These are phyloP conservation scores for Trichoderma atroviride DNA, from an alignment of 2,329 filamentous ascomycete genomes.

Conservation along the genomic window DNA sequence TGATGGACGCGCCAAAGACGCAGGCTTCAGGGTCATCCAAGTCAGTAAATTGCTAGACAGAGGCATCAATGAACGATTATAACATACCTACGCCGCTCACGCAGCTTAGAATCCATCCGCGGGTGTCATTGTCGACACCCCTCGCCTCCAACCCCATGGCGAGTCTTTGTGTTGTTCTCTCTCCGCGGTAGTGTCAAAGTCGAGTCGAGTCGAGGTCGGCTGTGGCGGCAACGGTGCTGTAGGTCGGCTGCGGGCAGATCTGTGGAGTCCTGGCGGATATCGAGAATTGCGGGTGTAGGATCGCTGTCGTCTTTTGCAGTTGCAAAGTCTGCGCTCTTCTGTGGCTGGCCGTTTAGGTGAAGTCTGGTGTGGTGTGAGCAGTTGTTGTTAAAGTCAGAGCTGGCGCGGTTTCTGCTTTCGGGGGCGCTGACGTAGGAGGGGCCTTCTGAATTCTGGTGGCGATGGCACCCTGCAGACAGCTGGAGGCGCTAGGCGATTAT, in stretches of 20 bases:
- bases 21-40: conserved; percentile 54
- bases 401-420: neutral
- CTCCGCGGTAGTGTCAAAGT: conserved; percentile 1
- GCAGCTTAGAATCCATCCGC: conserved; percentile 90
- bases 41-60: neutral
- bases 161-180: conserved; percentile 41
- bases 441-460: neutral
- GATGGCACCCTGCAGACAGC: neutral
- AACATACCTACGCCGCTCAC: conserved; percentile 72
- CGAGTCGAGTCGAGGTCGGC: neutral
- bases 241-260: neutral
- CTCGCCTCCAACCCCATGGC: conserved; percentile 44
- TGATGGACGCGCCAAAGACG: conserved; percentile 76
- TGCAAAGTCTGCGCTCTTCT: neutral
- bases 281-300: neutral
- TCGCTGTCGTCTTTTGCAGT: neutral
- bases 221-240: conserved; percentile 6
- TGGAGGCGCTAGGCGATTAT: neutral
- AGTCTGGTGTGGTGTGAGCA: neutral
- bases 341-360: neutral
- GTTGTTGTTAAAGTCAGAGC: neutral
- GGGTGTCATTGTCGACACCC: conserved; percentile 73
- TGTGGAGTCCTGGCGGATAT: neutral
- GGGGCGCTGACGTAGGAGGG: conserved; percentile 25
- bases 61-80: conserved; percentile 35